Conservation (phyloP, 352 stramenopile genomes). For the Phytophthora citrophthora region DNA sequence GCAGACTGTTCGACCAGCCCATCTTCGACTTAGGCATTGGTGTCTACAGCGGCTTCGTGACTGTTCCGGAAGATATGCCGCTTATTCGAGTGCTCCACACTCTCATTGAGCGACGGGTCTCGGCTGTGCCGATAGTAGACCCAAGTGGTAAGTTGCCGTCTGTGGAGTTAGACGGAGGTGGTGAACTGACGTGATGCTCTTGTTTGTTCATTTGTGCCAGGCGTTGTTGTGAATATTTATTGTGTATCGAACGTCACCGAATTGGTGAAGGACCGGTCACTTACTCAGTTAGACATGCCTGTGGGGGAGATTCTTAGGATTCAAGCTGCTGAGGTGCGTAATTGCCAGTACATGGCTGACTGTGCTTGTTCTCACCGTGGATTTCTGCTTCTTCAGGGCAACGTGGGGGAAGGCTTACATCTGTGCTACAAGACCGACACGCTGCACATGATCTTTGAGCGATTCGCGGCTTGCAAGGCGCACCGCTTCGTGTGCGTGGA, state of each 20-base stretch:
- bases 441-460: conserved; percentile 91
- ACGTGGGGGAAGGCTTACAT: conserved; percentile 82
- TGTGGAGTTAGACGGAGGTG: neutral
- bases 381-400: conserved; percentile 54
- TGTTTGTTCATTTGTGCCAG: conserved; percentile 30
- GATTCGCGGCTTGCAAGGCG: conserved; percentile 86
- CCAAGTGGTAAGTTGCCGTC: conserved; percentile 58
- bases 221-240: conserved; percentile 93
- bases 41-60: conserved; percentile 94
- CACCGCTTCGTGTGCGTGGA: conserved; percentile 88
- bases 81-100: conserved; percentile 94
- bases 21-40: conserved; percentile 96
- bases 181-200: conserved; percentile 8
- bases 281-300: conserved; percentile 90
- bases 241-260: conserved; percentile 91
- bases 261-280: conserved; percentile 88
- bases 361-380: conserved; percentile 7
- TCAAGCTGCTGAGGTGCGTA: conserved; percentile 80
- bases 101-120: conserved; percentile 82
- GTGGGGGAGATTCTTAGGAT: conserved; percentile 88
- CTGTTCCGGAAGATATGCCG: conserved; percentile 91
- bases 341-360: neutral
- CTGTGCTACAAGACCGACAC: conserved; percentile 90
- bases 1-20: conserved; percentile 96
- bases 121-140: conserved; percentile 85